A percentile compares a stretch with the other conserved stretches of the same genome.
phyloP scores from a whole-genome alignment of 768 basidiomycete species.

The Boletus eberwhitei region DNA sequence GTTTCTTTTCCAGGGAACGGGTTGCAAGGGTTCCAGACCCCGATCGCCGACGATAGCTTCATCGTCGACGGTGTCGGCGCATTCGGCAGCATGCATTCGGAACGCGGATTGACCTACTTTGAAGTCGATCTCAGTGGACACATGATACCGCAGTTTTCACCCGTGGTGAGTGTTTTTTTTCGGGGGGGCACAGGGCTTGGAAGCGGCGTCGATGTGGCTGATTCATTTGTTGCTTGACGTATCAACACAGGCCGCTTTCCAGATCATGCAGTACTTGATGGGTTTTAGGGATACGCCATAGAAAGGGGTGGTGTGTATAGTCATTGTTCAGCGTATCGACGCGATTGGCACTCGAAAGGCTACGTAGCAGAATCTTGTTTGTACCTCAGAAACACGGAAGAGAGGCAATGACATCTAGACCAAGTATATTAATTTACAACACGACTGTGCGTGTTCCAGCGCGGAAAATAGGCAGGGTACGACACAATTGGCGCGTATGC shows the following conservation, averaged over 20 bases:
- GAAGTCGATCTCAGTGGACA: constrained; percentile 71
- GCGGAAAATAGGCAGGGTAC: background rate
- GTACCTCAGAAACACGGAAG: background rate
- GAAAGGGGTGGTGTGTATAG: background rate
- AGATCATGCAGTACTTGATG: constrained; percentile 66
- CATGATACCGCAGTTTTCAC: constrained; percentile 72
- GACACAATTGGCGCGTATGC: background rate
- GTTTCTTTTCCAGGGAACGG: constrained; percentile 44
- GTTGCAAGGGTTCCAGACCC: constrained; percentile 69
- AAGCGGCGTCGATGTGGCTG: background rate
- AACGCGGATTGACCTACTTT: constrained; percentile 63
- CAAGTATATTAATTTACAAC: background rate
- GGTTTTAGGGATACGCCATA: constrained; percentile 51
- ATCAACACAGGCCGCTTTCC: constrained; percentile 54
- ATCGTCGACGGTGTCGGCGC: constrained; percentile 69
- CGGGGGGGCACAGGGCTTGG: too few relatives aligned
- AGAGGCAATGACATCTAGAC: background rate
- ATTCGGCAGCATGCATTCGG: constrained; percentile 59
- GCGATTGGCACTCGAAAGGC: background rate
- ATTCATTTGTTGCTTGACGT: background rate
- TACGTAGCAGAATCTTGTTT: background rate
- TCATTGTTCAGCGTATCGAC: too few relatives aligned
- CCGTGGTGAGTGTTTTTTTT: constrained; percentile 40
- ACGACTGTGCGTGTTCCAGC: background rate
- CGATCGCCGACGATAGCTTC: constrained; percentile 63